Evolutionary conservation across 352 stramenopile genomes (phyloP).

Genomic region (Phytopythium chamaehyphon): DNA sequence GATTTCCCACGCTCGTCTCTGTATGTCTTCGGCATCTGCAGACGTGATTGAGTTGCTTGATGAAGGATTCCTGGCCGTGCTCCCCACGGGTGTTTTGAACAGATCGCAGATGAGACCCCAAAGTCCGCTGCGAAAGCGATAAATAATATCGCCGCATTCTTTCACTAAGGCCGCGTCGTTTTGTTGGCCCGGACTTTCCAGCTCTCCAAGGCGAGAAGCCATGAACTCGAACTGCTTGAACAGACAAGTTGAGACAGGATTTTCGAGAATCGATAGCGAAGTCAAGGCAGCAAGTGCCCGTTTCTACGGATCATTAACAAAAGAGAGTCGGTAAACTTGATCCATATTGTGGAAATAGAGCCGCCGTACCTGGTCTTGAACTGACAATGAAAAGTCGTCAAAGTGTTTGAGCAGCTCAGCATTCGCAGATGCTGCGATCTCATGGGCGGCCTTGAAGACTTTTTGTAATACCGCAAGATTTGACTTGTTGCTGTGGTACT

Average conservation of each 20-base stretch:
- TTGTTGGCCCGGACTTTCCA: slow-evolving; percentile 19
- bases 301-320: slow-evolving; percentile 32
- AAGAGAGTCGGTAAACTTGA: too few species aligned
- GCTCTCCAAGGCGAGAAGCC: slow-evolving; percentile 34
- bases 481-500: slow-evolving; percentile 60
- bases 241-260: slow-evolving; percentile 61
- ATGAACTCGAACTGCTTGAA: slow-evolving; percentile 66
- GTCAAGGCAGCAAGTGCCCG: slow-evolving; percentile 55
- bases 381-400: slow-evolving; percentile 51
- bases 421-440: slow-evolving; percentile 60
- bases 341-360: too few species aligned
- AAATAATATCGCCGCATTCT: slow-evolving; percentile 48
- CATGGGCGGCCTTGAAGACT: slow-evolving; percentile 50
- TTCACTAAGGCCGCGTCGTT: slow-evolving; percentile 36
- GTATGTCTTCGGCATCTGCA: slow-evolving; percentile 57
- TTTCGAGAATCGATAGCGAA: slow-evolving; percentile 52
- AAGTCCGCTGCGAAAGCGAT: slow-evolving; percentile 59
- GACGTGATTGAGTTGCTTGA: slow-evolving; percentile 42
- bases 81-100: slow-evolving; percentile 45
- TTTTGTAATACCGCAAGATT: slow-evolving; percentile 51
- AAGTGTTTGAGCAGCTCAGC: slow-evolving; percentile 54
- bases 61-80: slow-evolving; percentile 8
- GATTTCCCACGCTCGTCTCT: slow-evolving; percentile 59
- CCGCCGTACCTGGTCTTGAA: slow-evolving; percentile 45
- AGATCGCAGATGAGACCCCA: slow-evolving; percentile 76